A percentile compares a stretch with the other conserved stretches of the same genome.
Conservation (phyloP, 345 rosid species). For the Rhodamnia rubescens region DNA sequence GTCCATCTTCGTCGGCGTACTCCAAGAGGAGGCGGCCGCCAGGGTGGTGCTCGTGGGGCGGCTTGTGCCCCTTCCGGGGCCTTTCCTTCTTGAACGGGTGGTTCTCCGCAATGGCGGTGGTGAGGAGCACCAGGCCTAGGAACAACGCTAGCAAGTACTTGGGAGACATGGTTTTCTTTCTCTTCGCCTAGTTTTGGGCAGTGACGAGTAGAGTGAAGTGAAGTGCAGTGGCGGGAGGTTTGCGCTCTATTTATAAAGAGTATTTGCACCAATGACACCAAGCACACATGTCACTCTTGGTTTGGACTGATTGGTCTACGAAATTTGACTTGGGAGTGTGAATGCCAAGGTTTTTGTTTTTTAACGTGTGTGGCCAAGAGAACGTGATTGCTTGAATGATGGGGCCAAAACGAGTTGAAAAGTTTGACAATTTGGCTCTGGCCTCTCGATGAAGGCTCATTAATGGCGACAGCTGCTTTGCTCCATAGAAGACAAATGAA, state of each 20-base stretch:
- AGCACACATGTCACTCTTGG: background rate
- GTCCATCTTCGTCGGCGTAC: background rate
- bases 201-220: background rate
- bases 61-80: background rate
- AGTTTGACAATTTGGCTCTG: background rate
- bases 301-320: background rate
- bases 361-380: background rate
- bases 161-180: background rate
- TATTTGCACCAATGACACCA: background rate
- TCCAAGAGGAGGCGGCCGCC: background rate
- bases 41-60: slow-evolving; percentile 1
- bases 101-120: background rate
- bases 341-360: background rate
- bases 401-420: background rate
- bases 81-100: background rate
- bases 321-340: background rate
- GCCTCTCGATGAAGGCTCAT: background rate
- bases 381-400: background rate
- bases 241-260: background rate
- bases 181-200: background rate
- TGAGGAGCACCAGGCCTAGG: background rate
- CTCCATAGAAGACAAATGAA: background rate
- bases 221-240: background rate
- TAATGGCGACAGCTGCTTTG: background rate
- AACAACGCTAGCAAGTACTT: background rate